phyloP scores from a whole-genome alignment of 495 filamentous ascomycete species.

The Hypoxylon fragiforme region DNA sequence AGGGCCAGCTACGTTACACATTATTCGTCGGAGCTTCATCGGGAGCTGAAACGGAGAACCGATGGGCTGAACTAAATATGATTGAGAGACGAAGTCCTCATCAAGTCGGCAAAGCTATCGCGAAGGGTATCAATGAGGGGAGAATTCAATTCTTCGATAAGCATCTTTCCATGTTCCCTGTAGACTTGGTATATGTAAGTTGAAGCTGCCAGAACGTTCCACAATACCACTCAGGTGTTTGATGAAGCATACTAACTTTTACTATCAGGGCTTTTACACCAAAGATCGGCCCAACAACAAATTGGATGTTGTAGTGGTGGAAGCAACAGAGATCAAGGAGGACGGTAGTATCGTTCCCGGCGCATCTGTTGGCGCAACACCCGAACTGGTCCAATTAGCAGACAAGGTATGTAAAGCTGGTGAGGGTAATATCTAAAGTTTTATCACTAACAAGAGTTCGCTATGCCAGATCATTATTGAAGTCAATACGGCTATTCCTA shows the following conservation, averaged over 20 bases:
- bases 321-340: constrained; percentile 89
- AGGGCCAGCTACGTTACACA: constrained; percentile 81
- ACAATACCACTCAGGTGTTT: too few relatives aligned
- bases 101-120: constrained; percentile 89
- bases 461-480: constrained; percentile 74
- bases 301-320: constrained; percentile 83
- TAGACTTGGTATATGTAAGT: constrained; percentile 79
- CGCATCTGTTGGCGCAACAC: constrained; percentile 82
- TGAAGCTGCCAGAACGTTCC: not conserved
- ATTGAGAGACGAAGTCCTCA: constrained; percentile 84
- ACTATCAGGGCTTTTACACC: constrained; percentile 77
- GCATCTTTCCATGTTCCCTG: constrained; percentile 90
- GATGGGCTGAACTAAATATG: constrained; percentile 86
- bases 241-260: constrained; percentile 3
- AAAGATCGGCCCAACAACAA: constrained; percentile 71
- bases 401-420: constrained; percentile 62
- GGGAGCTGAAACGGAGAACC: constrained; percentile 88
- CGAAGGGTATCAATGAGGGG: constrained; percentile 88
- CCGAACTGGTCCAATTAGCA: constrained; percentile 85
- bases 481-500: constrained; percentile 85
- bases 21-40: constrained; percentile 89
- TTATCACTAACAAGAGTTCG: not conserved
- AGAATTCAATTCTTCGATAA: constrained; percentile 93
- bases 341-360: constrained; percentile 89
- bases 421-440: too few relatives aligned